Percentiles rank a stretch among this genome's conserved stretches.
Conservation (phyloP, 331 rosid genomes). For the Rhamnella rubrinervis region DNA sequence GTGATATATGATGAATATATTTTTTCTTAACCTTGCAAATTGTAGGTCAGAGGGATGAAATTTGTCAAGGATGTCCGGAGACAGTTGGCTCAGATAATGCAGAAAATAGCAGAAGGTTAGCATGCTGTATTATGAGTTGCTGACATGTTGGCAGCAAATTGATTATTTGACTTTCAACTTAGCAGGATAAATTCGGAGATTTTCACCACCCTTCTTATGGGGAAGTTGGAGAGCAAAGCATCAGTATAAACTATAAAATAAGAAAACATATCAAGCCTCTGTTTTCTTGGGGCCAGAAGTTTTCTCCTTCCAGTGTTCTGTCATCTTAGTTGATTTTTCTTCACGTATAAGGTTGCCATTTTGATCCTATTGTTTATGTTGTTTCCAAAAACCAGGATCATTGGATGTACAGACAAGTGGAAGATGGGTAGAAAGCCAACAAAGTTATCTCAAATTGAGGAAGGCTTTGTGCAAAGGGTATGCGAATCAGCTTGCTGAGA, state of each 20-base stretch:
- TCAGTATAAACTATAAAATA: neutral
- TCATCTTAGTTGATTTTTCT: conserved; percentile 15
- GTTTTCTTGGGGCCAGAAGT: neutral
- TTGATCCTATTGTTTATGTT: conserved; percentile 11
- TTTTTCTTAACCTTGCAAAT: conserved; percentile 27
- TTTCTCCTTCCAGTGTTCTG: neutral
- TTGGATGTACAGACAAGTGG: conserved; percentile 53
- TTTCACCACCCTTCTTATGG: too few relatives aligned
- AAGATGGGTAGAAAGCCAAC: conserved; percentile 46
- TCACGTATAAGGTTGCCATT: neutral
- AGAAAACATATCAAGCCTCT: neutral
- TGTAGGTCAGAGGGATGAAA: conserved; percentile 91
- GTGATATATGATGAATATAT: conserved; percentile 16
- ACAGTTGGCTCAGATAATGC: conserved; percentile 86
- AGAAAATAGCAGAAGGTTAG: conserved; percentile 81
- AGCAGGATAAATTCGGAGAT: too few relatives aligned
- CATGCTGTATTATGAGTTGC: conserved; percentile 5
- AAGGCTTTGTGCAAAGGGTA: conserved; percentile 85
- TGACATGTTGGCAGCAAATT: too few relatives aligned
- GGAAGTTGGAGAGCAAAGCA: too few relatives aligned
- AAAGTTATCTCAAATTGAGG: conserved; percentile 68
- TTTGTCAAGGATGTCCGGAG: conserved; percentile 89
- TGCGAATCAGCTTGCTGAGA: conserved; percentile 96
- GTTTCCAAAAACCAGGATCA: conserved; percentile 46
- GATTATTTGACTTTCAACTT: too few relatives aligned